phyloP scores from a whole-genome alignment of 1,139 yeast species.

The Suhomyces bribrorum region DNA sequence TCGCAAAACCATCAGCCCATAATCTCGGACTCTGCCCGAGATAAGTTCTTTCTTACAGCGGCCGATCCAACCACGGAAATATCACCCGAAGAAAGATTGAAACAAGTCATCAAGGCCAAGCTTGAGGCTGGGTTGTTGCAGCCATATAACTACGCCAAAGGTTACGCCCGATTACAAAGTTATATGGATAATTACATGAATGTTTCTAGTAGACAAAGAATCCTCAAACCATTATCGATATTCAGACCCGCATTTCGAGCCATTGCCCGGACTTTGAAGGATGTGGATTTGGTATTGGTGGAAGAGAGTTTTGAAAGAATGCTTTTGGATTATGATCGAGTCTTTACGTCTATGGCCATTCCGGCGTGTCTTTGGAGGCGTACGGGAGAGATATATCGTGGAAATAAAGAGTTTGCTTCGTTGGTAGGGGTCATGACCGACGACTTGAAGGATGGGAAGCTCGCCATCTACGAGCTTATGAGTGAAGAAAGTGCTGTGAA shows the following conservation, averaged over 20 bases:
- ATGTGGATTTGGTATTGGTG: conserved; percentile 86
- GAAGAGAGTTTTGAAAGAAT: conserved; percentile 94
- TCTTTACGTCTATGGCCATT: conserved; percentile 95
- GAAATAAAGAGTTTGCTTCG: conserved; percentile 95
- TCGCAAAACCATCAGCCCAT: conserved; percentile 40
- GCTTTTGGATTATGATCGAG: conserved; percentile 91
- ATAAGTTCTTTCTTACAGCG: conserved; percentile 91
- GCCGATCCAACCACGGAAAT: conserved; percentile 96
- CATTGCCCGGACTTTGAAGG: conserved; percentile 85
- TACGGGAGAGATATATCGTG: conserved; percentile 94
- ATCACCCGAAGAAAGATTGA: conserved; percentile 90
- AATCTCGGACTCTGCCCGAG: conserved; percentile 80
- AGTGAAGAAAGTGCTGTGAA: conserved; percentile 97
- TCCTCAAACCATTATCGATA: conserved; percentile 79
- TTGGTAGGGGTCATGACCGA: conserved; percentile 91
- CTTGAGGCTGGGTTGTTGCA: conserved; percentile 89
- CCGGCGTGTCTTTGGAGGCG: conserved; percentile 98
- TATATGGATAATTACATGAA: conserved; percentile 96
- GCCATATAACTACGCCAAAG: conserved; percentile 93
- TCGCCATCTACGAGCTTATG: conserved; percentile 93
- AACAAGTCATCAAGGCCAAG: conserved; percentile 94
- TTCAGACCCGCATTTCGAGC: conserved; percentile 95
- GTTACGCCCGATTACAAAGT: conserved; percentile 84
- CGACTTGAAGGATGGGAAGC: conserved; percentile 86
- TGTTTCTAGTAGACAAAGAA: conserved; percentile 79